Conservation (phyloP, 352 stramenopile genomes). For the Globisporangium spinosum region DNA sequence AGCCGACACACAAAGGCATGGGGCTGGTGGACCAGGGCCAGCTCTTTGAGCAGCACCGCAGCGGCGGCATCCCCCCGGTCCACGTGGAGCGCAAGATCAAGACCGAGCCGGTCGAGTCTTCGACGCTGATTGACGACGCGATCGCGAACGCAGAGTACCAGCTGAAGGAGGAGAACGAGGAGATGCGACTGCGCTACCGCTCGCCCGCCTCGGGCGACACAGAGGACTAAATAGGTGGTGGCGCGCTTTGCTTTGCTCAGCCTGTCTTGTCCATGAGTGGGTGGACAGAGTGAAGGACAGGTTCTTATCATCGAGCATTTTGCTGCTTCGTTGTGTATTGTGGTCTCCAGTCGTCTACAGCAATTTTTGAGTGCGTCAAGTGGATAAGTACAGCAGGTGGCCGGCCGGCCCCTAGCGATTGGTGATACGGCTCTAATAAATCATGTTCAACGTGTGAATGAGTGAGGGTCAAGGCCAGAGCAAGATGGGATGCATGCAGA, state of each 20-base stretch:
- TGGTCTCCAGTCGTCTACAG: not conserved
- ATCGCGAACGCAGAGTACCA: not conserved
- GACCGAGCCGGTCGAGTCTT: slow-evolving; percentile 27
- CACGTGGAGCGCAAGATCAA: slow-evolving; percentile 36
- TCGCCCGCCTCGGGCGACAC: not conserved
- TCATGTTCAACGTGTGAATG: not conserved
- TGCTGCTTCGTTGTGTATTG: not conserved
- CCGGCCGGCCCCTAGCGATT: not conserved
- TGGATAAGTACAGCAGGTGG: no score
- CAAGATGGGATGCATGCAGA: no score
- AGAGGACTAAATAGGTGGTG: not conserved
- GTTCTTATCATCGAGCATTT: not conserved
- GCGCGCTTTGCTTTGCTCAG: not conserved
- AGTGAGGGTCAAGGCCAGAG: not conserved
- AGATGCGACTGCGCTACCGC: slow-evolving; percentile 25
- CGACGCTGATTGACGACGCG: slow-evolving; percentile 24
- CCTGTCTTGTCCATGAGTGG: not conserved
- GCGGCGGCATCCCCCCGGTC: slow-evolving; percentile 28
- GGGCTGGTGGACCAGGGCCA: slow-evolving; percentile 20
- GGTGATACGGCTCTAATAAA: not conserved
- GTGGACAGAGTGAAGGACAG: not conserved
- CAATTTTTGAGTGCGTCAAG: not conserved
- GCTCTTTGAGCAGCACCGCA: slow-evolving; percentile 25
- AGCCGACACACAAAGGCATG: not conserved
- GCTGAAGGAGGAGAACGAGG: slow-evolving; percentile 24